Base-by-base conservation (phyloP, 2,329 filamentous ascomycete genomes). In the Ophiostoma sp. region DNA sequence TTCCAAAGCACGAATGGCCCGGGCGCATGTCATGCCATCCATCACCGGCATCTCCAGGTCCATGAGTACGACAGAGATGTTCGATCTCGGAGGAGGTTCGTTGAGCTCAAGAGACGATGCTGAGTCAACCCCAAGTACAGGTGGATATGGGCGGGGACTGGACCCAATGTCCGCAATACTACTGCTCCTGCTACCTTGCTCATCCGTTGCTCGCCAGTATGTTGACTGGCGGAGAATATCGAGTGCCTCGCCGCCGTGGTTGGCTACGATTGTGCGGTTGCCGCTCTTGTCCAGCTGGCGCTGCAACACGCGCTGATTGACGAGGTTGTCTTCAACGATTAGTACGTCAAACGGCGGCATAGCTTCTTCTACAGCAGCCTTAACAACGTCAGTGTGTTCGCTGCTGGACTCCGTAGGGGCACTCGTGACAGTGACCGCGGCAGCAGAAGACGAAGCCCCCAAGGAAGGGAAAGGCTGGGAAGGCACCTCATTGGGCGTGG, bases 21-120 rank as follows among this genome's bases (percentile, higher is more conserved):
- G 82, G 12, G 90, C 87, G 71, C 90, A 92, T 2, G 89, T 89
- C 76, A 91, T 85, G 47, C 91, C 91, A 73, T 93, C 89, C 90
- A 93, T 93, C 60, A 92, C 83, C 0, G 90, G 77, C 90, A 93
- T 93, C 74, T 93, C 90, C 64, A 92, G 81, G 74, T 93, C 91
- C 90, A 93, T 92, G 5, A 93, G 77, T 12, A 93, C 87, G 63
- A 92, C 82, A 8, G 86, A 86, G 38, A 91, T 82, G 64, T 87
- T 82, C 8, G 81, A 77, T 2, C 81, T 12, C 27, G 68, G 40
- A 12, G 36, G 64, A n/a, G 60, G 8, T 12, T 27, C 60, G 14
- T 16, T 5, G 27, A 47, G 11, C 18, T 12, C 60, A 7, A 41
- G 60, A 4, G 60, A 42, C 8, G 60, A 12, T 6, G 6, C 3